Evolutionary conservation across 345 rosid genomes (phyloP).

Genomic region (Bretschneidera sinensis): DNA sequence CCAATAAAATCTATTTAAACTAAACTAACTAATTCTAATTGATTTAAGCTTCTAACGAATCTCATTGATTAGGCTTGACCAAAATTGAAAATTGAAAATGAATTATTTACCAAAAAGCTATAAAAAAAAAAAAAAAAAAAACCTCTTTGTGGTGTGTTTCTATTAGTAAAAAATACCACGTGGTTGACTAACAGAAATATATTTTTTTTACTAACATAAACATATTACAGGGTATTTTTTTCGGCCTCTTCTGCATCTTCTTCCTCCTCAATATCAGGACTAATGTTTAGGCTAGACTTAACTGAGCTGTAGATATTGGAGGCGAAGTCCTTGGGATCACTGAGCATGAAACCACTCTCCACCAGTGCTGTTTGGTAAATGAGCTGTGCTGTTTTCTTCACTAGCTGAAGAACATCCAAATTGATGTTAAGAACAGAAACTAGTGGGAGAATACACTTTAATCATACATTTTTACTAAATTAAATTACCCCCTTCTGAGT

Average conservation of each 20-base stretch:
- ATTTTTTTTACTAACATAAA: too few species aligned
- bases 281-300: conserved; percentile 65
- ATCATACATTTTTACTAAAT: neutral
- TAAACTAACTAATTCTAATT: too few species aligned
- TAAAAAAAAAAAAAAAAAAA: too few species aligned
- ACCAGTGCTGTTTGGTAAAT: conserved; percentile 89
- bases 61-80: too few species aligned
- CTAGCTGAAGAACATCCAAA: conserved; percentile 41
- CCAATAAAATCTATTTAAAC: too few species aligned
- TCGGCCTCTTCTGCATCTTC: conserved; percentile 62
- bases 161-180: too few species aligned
- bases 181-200: too few species aligned
- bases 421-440: neutral
- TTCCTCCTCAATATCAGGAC: conserved; percentile 85
- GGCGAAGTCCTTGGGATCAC: conserved; percentile 86
- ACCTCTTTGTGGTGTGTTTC: too few species aligned
- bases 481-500: neutral
- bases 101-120: too few species aligned
- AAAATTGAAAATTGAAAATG: too few species aligned
- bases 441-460: neutral
- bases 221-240: too few species aligned
- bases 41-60: too few species aligned
- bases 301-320: conserved; percentile 71
- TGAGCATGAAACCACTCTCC: conserved; percentile 87
- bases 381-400: conserved; percentile 80